Conservation (phyloP, 768 basidiomycete species). For the Chalciporus sphaerocephalus region DNA sequence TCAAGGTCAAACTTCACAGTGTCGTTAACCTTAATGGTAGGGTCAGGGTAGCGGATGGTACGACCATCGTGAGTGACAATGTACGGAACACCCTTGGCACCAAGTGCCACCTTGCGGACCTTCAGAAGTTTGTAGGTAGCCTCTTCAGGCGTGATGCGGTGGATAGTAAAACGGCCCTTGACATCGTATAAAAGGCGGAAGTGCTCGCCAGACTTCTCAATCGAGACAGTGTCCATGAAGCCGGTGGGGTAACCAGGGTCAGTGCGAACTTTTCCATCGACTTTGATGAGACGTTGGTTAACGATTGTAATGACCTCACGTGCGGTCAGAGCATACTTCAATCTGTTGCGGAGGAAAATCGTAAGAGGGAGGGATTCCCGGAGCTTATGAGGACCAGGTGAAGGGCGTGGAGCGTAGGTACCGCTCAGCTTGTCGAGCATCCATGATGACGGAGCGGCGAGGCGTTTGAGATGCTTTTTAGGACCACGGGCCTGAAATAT, state of each 20-base stretch:
- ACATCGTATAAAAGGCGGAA: constrained; percentile 99
- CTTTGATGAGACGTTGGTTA: constrained; percentile 95
- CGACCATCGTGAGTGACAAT: constrained; percentile 99
- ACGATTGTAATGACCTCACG: constrained; percentile 95
- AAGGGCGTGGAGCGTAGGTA: constrained; percentile 93
- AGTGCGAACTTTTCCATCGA: constrained; percentile 97
- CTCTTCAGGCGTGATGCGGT: constrained; percentile 98
- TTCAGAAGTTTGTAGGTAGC: constrained; percentile 95
- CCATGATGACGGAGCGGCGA: constrained; percentile 97
- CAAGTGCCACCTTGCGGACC: constrained; percentile 88
- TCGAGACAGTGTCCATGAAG: constrained; percentile 96
- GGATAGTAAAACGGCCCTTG: constrained; percentile 99
- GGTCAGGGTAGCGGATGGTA: constrained; percentile 99
- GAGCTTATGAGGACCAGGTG: constrained; percentile 98
- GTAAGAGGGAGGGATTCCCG: constrained; percentile 96
- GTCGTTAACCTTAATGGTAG: constrained; percentile 92
- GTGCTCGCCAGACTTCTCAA: constrained; percentile 98
- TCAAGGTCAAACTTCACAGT: constrained; percentile 96
- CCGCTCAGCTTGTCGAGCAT: constrained; percentile 99
- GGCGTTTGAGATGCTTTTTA: constrained; percentile 98
- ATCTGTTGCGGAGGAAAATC: constrained; percentile 96
- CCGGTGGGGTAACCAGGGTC: constrained; percentile 96
- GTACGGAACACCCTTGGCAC: constrained; percentile 91
- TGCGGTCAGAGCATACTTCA: constrained; percentile 97
- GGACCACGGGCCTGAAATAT: constrained; percentile 84